A percentile compares a stretch with the other conserved stretches of the same genome.
Conservation (phyloP, 805 yeast genomes). For the Tanozyma kutaoensis region DNA sequence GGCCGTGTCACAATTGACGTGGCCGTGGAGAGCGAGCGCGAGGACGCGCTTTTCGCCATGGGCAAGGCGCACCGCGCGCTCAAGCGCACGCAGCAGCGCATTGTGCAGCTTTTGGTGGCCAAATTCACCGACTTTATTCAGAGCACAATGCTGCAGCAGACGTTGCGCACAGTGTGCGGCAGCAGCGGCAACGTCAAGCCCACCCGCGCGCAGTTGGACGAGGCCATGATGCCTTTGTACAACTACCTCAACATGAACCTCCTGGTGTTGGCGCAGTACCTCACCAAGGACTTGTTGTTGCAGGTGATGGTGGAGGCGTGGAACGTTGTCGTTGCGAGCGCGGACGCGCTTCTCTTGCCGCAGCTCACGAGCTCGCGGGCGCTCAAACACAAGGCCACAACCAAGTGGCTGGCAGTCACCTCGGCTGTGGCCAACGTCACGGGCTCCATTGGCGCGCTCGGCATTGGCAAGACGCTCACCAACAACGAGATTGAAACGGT, state of each 20-base stretch:
- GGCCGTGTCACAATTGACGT: conserved; percentile 58
- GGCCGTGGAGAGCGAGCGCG: conserved; percentile 66
- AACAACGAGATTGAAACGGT: conserved; percentile 52
- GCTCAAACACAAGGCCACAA: conserved; percentile 1
- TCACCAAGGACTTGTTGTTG: conserved; percentile 41
- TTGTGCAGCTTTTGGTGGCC: conserved; percentile 56
- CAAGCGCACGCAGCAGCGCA: conserved; percentile 49
- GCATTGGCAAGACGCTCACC: conserved; percentile 43
- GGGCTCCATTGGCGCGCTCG: conserved; percentile 22
- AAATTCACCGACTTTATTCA: conserved; percentile 57
- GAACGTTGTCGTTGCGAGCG: conserved; percentile 55
- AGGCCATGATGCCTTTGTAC: conserved; percentile 60
- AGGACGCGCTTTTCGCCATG: conserved; percentile 70
- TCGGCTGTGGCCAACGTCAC: conserved; percentile 40
- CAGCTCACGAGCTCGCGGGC: conserved; percentile 38
- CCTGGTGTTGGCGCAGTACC: conserved; percentile 42
- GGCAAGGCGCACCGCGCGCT: conserved; percentile 64
- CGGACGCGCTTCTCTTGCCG: conserved; percentile 67
- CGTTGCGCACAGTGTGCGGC: conserved; percentile 45
- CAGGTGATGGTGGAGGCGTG: conserved; percentile 71
- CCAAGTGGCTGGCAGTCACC: conserved; percentile 19
- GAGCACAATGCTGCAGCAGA: conserved; percentile 41
- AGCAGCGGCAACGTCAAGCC: conserved; percentile 29
- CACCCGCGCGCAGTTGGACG: conserved; percentile 36
- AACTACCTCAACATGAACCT: conserved; percentile 62